phyloP scores from a whole-genome alignment of 306 rosid species.

The Abrus precatorius region DNA sequence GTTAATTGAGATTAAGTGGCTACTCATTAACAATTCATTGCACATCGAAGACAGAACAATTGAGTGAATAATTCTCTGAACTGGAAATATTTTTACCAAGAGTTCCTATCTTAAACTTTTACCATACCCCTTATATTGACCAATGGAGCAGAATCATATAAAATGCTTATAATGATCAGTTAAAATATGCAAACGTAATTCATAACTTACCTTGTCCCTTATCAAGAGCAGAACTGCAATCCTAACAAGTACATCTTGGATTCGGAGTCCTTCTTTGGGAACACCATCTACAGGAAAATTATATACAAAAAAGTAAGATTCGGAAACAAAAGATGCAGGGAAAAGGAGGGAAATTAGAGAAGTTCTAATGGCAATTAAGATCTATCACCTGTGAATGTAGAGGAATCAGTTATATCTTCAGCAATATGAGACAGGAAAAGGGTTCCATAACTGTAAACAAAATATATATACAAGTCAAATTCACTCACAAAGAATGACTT shows the following conservation, averaged over 20 bases:
- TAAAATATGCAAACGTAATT: constrained; percentile 16
- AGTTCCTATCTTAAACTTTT: constrained; percentile 24
- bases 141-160: constrained; percentile 4
- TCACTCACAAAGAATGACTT: constrained; percentile 36
- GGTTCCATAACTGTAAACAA: constrained; percentile 72
- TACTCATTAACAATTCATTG: constrained; percentile 5
- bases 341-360: neutral
- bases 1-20: neutral
- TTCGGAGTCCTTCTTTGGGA: constrained; percentile 97
- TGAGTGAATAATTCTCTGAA: neutral
- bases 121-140: neutral
- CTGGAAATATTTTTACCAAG: constrained; percentile 24
- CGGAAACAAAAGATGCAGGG: constrained; percentile 32
- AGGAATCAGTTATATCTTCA: constrained; percentile 81
- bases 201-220: constrained; percentile 82
- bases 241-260: constrained; percentile 90
- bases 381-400: constrained; percentile 80
- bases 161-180: constrained; percentile 3
- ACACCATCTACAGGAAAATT: constrained; percentile 82
- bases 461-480: constrained; percentile 43
- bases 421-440: constrained; percentile 91
- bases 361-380: constrained; percentile 42
- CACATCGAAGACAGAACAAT: neutral
- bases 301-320: constrained; percentile 35
- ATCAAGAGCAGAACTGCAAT: constrained; percentile 80